Evolutionary conservation across 345 rosid genomes (phyloP), one percentile per base, ranked within the genome.

Genomic region (Cardamine occulta): DNA sequence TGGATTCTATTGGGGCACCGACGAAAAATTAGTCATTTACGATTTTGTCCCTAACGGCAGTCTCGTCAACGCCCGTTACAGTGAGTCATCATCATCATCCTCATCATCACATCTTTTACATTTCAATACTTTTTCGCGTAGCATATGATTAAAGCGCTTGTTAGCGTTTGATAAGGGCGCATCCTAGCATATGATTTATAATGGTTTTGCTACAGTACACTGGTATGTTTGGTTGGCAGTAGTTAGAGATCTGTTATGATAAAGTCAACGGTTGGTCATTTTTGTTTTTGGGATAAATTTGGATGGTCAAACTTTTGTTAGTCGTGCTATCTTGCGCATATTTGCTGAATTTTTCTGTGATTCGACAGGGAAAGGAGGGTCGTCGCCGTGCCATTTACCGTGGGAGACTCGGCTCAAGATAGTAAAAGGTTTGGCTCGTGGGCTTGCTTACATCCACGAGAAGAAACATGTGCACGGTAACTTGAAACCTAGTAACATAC

Each of bases 351-450:
- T 51, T 29, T 28, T 29, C 49, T 68, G 54, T 6, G 14, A 11
- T 39, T 63, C 57, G 32, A 24, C 66, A 94, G 97, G 96, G 73
- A 94, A 90, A 80, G 89, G 85, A 8, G 96, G 95, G 53, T 86
- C 97, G 3, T 94, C 96, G 2, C 96, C 97, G 31, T 84, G 89
- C 40, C 93, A 80, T 76, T 79, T 94, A 45, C 89, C 91, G 0
- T 91, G 97, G 98, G 98, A 90, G 74, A 78, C 90, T 75, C 84
- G 96, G 80, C 86, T 91, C 55, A 91, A 81, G 87, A 90, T 94
- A n/a, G 90, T 85, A 0, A 88, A 85, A 79, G 96, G 98, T 4
- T 81, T 91, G 34, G 97, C 96, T 56, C 92, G 91, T 26, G 98
- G 93, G 69, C 89, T 94, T 8, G 79, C 84, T 1, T 90, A 84